Base-by-base conservation (phyloP, 2,329 filamentous ascomycete genomes). In the Trichoderma gracile region DNA sequence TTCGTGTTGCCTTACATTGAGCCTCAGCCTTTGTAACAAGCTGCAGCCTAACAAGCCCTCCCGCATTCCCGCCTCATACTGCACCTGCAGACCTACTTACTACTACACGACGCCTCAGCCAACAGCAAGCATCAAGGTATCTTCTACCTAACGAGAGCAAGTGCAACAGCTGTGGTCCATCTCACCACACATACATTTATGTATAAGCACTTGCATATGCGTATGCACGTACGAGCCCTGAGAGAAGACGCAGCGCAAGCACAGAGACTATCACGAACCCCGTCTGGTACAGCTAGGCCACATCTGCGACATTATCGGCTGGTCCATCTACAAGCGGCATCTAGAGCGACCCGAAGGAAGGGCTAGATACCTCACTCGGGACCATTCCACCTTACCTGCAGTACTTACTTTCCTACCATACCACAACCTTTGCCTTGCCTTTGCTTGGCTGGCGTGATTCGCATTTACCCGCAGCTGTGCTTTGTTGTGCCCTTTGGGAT, bases 141-240 rank as follows among this genome's bases (percentile, higher is more conserved):
- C 46, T 12, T 3, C 3, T 38, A 38, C 10, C 10, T 5, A 12
- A 38, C 33, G 33, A 38, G 12, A 38, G 47, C 25, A 50, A 50
- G 25, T n/a, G 15, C 23, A 30, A 30, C 15, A 54, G 58, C 58
- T 61, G 45, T 61, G n/a, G 25, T 23, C 38, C 58, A 33, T 53
- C 58, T 46, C 19, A 46, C 25, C 21, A 61, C 21, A 61, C 58
- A 40, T 46, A 61, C 58, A 61, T 61, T 38, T 33, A 61, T 54
- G 58, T 54, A 61, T 61, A 61, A 61, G 58, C 58, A 54, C 58
- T 61, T 61, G 58, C 58, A 61, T 46, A 46, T 61, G 40, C 38
- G 49, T 19, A 54, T 61, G 49, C 58, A 53, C 43, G 58, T 46
- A 45, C 47, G 46, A 30, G 40, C 25, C 40, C 49, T 46, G 23